These are phyloP conservation scores for Vanilla planifolia DNA, from an alignment of 106 monocot genomes.

Conservation along the genomic window DNA sequence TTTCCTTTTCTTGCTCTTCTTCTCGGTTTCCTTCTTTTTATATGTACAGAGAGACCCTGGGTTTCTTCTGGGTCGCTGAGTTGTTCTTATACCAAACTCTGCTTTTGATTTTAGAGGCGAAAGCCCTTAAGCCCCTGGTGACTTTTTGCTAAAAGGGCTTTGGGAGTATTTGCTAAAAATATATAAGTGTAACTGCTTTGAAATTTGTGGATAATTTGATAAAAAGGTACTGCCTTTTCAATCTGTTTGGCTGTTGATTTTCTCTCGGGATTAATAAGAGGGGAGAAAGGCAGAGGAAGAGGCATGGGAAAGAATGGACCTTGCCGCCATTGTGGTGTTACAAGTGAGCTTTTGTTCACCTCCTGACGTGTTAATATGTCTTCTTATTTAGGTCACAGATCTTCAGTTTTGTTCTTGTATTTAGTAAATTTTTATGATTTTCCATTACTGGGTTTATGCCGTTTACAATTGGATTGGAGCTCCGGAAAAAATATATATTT, in stretches of 20 bases:
- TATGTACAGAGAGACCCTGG: neutral
- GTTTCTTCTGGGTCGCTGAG: neutral
- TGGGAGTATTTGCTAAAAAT: constrained; percentile 3
- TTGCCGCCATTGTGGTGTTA: constrained; percentile 98
- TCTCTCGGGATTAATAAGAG: neutral
- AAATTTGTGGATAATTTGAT: neutral
- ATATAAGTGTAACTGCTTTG: constrained; percentile 1
- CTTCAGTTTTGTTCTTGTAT: constrained; percentile 9
- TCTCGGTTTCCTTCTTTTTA: neutral
- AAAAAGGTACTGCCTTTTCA: neutral
- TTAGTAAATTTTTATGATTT: neutral
- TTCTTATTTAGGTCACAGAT: constrained; percentile 3
- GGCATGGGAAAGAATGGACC: constrained; percentile 94
- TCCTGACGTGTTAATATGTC: constrained; percentile 6
- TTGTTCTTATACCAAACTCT: neutral
- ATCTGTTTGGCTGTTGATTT: neutral
- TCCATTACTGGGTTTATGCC: neutral
- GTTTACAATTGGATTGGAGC: neutral
- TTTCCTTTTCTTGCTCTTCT: neutral
- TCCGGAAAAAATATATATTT: neutral
- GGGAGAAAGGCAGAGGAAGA: constrained; percentile 12
- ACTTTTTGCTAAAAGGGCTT: neutral
- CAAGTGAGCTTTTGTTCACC: constrained; percentile 83
- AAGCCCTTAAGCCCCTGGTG: neutral
- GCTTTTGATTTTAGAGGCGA: neutral